Evolutionary conservation across 1,284 basidiomycete species (phyloP).

Genomic region (Apiotrichum brassicae): DNA sequence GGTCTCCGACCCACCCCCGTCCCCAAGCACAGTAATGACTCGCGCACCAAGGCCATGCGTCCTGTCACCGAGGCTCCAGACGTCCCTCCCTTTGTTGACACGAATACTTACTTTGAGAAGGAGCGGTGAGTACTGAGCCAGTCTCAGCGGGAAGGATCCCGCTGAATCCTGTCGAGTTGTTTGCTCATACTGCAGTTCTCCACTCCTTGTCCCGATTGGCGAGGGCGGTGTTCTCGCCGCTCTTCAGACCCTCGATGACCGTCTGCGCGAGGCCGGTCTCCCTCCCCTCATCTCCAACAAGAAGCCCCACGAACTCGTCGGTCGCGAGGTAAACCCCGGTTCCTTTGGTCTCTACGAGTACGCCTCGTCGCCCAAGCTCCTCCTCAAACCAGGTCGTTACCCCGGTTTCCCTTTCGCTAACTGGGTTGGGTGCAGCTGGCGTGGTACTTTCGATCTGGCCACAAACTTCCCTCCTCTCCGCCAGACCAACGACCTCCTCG

Average conservation of each 20-base stretch:
- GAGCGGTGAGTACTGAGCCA: constrained; percentile 11
- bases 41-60: not conserved
- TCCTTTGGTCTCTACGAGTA: constrained; percentile 16
- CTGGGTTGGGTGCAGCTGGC: constrained; percentile 13
- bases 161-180: not conserved
- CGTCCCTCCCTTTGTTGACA: constrained; percentile 13
- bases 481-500: not conserved
- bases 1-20: not conserved
- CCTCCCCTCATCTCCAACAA: constrained; percentile 10
- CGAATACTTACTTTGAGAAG: constrained; percentile 2
- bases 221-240: constrained; percentile 10
- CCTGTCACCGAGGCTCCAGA: not conserved
- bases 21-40: not conserved
- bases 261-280: constrained; percentile 5
- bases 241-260: constrained; percentile 7
- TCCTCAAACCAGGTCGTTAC: constrained; percentile 16
- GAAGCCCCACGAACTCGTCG: constrained; percentile 9
- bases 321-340: constrained; percentile 16
- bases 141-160: not conserved
- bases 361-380: constrained; percentile 10
- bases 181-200: not conserved
- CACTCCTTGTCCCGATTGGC: constrained; percentile 11
- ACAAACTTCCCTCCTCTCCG: constrained; percentile 15
- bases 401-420: constrained; percentile 11
- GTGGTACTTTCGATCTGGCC: constrained; percentile 9